Evolutionary conservation across 2,329 filamentous ascomycete species (phyloP).

Genomic region (Delphinella strobiligena): DNA sequence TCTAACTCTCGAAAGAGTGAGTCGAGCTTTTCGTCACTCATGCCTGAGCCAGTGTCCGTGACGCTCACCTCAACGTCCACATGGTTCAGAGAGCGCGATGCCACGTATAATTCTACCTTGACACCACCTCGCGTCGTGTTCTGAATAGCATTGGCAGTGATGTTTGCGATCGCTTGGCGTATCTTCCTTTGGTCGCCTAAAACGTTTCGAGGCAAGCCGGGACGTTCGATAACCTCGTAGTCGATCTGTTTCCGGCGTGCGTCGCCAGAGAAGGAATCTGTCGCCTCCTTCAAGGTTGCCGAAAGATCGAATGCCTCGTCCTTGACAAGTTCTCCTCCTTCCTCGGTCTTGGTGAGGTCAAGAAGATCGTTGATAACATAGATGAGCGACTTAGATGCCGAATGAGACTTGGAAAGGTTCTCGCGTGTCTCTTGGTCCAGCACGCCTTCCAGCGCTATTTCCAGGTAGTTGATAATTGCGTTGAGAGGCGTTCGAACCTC

Average conservation of each 20-base stretch:
- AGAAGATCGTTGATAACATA: constrained; percentile 90
- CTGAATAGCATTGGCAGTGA: constrained; percentile 75
- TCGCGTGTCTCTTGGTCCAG: constrained; percentile 75
- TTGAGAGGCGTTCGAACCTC: constrained; percentile 86
- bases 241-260: constrained; percentile 62
- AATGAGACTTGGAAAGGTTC: constrained; percentile 73
- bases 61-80: constrained; percentile 62
- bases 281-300: constrained; percentile 63
- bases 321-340: constrained; percentile 66
- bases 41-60: constrained; percentile 61
- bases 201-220: constrained; percentile 57
- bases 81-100: constrained; percentile 38
- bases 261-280: constrained; percentile 60
- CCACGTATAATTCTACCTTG: constrained; percentile 56
- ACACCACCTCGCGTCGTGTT: constrained; percentile 59
- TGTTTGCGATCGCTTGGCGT: constrained; percentile 71
- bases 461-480: constrained; percentile 88
- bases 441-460: constrained; percentile 73
- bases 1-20: constrained; percentile 49
- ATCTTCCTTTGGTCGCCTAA: constrained; percentile 69
- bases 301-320: constrained; percentile 67
- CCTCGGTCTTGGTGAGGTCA: constrained; percentile 78
- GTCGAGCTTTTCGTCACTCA: constrained; percentile 45
- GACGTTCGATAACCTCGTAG: constrained; percentile 56
- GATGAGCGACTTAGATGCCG: constrained; percentile 81